Evolutionary conservation across 768 basidiomycete genomes (phyloP), one percentile per base, ranked within the genome.

Genomic region (Neoboletus subvelutipes): DNA sequence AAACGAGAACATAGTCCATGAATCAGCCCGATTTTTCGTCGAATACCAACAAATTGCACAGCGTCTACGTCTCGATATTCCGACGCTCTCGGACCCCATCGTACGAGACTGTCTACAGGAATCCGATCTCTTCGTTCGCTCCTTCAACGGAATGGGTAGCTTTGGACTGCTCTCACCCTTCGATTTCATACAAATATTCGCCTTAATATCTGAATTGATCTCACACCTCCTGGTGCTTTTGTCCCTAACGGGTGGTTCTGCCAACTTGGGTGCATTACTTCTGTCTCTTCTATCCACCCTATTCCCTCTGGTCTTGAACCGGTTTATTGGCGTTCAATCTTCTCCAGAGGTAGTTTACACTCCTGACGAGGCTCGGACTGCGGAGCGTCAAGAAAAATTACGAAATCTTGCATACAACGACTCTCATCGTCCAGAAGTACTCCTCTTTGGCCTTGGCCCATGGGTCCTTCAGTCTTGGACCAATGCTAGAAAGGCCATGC

Each of bases 381-480:
- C 83, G 26, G 85, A 88, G 50, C 83, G 83, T 41, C 87, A 88
- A 65, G 90, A 92, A 65, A 82, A 80, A 42, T 82, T 92, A 79
- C 84, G 88, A 9, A 83, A 80, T 64, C 74, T 94, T 39, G 92
- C 85, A 0, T 84, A 88, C 69, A 88, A 83, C 65, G 91, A 91
- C 39, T 66, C 74, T 0, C 84, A 90, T 69, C 85, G 90, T n/a
- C 85, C 87, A 17, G 92, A 95, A 69, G 80, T 94, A 33, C 77
- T 86, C 34, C 77, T 94, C 4, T 95, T 93, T 69, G 90, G 90
- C 5, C 78, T 95, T 17, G 86, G 85, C 12, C 86, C 90, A 39
- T 95, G 92, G 93, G 86, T 94, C 52, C 74, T 94, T 56, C 78
- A 82, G 54, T 83, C 84, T 8, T 95, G 92, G 92, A 79, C 86